phyloP scores from a whole-genome alignment of 345 rosid species.

The Dimocarpus longan region DNA sequence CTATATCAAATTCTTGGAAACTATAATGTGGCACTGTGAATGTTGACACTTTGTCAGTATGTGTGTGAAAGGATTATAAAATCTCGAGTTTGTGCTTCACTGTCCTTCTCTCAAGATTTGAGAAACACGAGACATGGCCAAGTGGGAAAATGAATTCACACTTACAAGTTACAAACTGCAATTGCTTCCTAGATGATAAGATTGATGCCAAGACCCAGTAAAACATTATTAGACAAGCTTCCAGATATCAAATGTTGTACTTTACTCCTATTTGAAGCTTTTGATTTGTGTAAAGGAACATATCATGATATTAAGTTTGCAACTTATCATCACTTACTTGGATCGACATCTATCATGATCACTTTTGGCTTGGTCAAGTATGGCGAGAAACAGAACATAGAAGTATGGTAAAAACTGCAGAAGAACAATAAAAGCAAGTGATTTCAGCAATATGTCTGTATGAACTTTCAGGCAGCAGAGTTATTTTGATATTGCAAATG shows the following conservation, averaged over 20 bases:
- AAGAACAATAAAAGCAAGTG: too few relatives aligned
- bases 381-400: slow-evolving; percentile 79
- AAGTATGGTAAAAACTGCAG: slow-evolving; percentile 76
- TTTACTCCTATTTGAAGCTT: neutral
- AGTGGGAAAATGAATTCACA: neutral
- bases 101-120: neutral
- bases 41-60: too few relatives aligned
- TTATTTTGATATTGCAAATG: neutral
- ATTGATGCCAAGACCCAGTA: neutral
- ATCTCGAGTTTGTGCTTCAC: neutral
- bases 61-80: neutral
- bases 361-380: slow-evolving; percentile 90
- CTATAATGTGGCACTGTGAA: neutral
- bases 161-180: neutral
- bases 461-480: neutral
- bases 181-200: slow-evolving; percentile 34
- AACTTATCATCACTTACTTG: slow-evolving; percentile 66
- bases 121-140: neutral
- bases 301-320: neutral
- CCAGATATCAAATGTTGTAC: neutral
- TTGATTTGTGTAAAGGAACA: neutral
- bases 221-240: neutral
- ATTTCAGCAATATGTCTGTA: too few relatives aligned
- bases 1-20: neutral
- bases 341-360: slow-evolving; percentile 88